These are phyloP conservation scores for Extremus antarcticus DNA, from an alignment of 495 filamentous ascomycete genomes.

Conservation along the genomic window DNA sequence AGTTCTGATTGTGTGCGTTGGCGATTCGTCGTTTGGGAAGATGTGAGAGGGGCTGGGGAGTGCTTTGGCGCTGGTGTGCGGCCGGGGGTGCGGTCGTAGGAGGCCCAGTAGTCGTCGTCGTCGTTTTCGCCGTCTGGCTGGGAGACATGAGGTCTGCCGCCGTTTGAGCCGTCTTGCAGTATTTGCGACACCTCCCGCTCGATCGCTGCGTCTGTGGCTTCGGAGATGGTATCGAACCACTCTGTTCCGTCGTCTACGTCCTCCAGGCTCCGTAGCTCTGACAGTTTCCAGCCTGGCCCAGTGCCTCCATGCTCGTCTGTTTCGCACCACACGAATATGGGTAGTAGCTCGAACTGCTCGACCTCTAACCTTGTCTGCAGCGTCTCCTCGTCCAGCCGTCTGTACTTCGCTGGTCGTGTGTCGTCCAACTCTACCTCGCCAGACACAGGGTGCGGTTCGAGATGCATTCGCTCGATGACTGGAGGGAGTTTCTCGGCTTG, in stretches of 20 bases:
- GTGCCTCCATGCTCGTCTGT: slow-evolving; percentile 52
- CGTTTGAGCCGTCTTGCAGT: slow-evolving; percentile 15
- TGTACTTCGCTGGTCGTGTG: slow-evolving; percentile 52
- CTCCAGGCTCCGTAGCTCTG: slow-evolving; percentile 60
- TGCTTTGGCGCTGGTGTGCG: slow-evolving; percentile 59
- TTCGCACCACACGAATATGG: slow-evolving; percentile 56
- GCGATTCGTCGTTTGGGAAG: slow-evolving; percentile 28
- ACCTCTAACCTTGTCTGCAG: slow-evolving; percentile 55
- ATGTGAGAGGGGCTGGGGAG: slow-evolving; percentile 29
- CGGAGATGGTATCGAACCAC: slow-evolving; percentile 44
- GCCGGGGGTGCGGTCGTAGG: slow-evolving; percentile 77
- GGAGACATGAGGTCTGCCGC: slow-evolving; percentile 1
- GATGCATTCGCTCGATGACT: slow-evolving; percentile 52
- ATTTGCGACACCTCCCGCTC: slow-evolving; percentile 17
- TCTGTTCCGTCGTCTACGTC: slow-evolving; percentile 29
- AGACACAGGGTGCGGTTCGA: slow-evolving; percentile 85
- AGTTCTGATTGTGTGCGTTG: slow-evolving; percentile 45
- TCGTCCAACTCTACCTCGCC: slow-evolving; percentile 78
- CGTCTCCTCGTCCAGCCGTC: slow-evolving; percentile 74
- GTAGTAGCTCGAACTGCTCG: slow-evolving; percentile 32
- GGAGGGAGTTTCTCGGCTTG: slow-evolving; percentile 56
- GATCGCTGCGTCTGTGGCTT: slow-evolving; percentile 42
- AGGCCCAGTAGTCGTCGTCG: slow-evolving; percentile 89
- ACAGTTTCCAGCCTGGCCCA: slow-evolving; percentile 69
- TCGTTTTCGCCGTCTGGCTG: slow-evolving; percentile 46